These are phyloP conservation scores for Lolium perenne DNA, from an alignment of 176 grass and related monocot genomes.

Conservation along the genomic window DNA sequence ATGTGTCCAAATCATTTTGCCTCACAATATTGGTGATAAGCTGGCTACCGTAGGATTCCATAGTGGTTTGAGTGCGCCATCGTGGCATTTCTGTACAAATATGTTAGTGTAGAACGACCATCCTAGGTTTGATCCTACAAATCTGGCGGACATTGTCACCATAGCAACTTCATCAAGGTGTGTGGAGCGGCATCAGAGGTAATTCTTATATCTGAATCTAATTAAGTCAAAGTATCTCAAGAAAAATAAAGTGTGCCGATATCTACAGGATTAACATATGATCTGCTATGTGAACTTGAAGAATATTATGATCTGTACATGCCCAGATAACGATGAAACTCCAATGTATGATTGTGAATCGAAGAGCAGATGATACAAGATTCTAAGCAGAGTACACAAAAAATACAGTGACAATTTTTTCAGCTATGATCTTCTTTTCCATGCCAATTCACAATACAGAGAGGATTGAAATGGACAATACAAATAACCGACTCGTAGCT, in stretches of 20 bases:
- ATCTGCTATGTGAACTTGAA: background rate
- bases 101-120: too few species aligned
- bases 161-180: background rate
- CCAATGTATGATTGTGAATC: background rate
- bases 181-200: background rate
- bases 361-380: background rate
- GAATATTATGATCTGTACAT: background rate
- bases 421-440: slow-evolving; percentile 46
- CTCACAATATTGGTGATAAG: too few species aligned
- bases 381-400: background rate
- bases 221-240: background rate
- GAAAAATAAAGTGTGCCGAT: background rate
- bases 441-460: slow-evolving; percentile 53
- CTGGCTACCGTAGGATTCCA: too few species aligned
- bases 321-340: background rate
- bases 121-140: too few species aligned
- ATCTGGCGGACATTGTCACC: background rate
- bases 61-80: too few species aligned
- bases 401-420: slow-evolving; percentile 18
- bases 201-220: background rate
- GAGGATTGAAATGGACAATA: slow-evolving; percentile 35
- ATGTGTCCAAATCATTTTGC: too few species aligned
- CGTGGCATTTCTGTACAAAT: too few species aligned
- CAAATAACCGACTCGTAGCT: slow-evolving; percentile 27
- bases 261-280: background rate